A percentile compares a stretch with the other conserved stretches of the same genome.
Evolutionary conservation across 2,329 filamentous ascomycete species (phyloP).

Genomic region (Aspergillus puulaauensis): DNA sequence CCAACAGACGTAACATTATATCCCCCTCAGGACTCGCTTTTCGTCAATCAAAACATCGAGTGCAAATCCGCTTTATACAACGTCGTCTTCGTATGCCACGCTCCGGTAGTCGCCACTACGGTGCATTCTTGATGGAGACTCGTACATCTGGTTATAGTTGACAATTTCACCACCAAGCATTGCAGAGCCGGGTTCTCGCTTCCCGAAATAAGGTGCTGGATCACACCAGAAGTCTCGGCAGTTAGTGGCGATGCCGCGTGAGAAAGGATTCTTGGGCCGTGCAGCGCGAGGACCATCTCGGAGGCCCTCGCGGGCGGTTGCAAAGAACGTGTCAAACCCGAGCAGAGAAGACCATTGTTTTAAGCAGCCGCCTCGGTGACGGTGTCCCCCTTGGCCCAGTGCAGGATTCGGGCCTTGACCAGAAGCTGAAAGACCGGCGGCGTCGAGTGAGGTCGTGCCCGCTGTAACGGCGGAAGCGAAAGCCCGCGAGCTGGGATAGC

Average conservation of each 20-base stretch:
- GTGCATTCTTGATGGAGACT: slow-evolving; percentile 70
- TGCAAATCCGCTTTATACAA: neutral
- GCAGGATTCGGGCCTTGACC: slow-evolving; percentile 65
- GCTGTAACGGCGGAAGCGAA: slow-evolving; percentile 71
- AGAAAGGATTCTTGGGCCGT: slow-evolving; percentile 77
- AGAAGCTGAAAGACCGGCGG: slow-evolving; percentile 66
- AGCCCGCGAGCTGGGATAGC: slow-evolving; percentile 55
- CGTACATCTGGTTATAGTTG: slow-evolving; percentile 88
- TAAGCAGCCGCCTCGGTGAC: slow-evolving; percentile 60
- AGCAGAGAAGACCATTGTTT: slow-evolving; percentile 80
- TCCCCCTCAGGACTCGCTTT: neutral
- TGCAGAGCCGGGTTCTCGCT: slow-evolving; percentile 70
- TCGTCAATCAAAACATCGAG: neutral
- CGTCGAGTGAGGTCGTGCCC: slow-evolving; percentile 62
- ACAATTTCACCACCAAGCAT: slow-evolving; percentile 75
- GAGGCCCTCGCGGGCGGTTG: slow-evolving; percentile 78
- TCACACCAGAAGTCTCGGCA: slow-evolving; percentile 98
- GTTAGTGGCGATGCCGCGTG: slow-evolving; percentile 77
- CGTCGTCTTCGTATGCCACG: slow-evolving; percentile 39
- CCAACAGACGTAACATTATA: slow-evolving; percentile 14
- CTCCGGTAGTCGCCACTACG: slow-evolving; percentile 60
- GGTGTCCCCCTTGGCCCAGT: slow-evolving; percentile 47
- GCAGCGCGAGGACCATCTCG: slow-evolving; percentile 45
- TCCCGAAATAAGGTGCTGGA: slow-evolving; percentile 75
- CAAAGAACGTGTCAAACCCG: slow-evolving; percentile 89